Evolutionary conservation across 2,329 filamentous ascomycete genomes (phyloP).

Genomic region (Verticillium alfalfae): DNA sequence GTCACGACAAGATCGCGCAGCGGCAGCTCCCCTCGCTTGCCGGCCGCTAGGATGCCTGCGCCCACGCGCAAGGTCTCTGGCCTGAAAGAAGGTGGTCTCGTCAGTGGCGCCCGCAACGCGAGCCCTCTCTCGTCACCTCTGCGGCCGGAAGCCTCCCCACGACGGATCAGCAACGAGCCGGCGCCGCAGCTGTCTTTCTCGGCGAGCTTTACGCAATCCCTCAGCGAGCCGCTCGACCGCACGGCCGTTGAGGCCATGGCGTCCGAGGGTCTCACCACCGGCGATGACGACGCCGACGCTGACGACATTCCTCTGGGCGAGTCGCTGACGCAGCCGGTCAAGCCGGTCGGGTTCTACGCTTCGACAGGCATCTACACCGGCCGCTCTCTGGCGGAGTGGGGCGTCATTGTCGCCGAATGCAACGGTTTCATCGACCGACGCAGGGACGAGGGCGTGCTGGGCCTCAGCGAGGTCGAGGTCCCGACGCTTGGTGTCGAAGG

Average conservation of each 20-base stretch:
- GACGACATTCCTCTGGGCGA: constrained; percentile 13
- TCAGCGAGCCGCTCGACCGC: constrained; percentile 10
- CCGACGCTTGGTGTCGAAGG: constrained; percentile 34
- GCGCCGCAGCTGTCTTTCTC: constrained; percentile 13
- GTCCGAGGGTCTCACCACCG: not conserved
- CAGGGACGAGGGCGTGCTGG: constrained; percentile 65
- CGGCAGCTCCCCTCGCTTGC: constrained; percentile 29
- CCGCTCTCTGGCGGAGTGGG: constrained; percentile 74
- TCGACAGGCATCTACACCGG: constrained; percentile 58
- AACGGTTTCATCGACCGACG: constrained; percentile 77
- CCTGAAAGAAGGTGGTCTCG: constrained; percentile 35
- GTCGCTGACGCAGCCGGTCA: constrained; percentile 33
- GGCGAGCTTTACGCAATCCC: constrained; percentile 5
- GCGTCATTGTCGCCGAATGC: constrained; percentile 67
- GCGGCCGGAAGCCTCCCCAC: constrained; percentile 6
- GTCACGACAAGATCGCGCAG: constrained; percentile 38
- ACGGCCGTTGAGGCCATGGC: not conserved
- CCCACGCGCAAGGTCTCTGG: constrained; percentile 44
- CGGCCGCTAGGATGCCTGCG: constrained; percentile 30
- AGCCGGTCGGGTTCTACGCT: constrained; percentile 39
- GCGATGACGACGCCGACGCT: not conserved
- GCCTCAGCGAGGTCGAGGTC: constrained; percentile 61
- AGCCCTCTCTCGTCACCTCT: constrained; percentile 26
- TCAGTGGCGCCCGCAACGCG: constrained; percentile 47
- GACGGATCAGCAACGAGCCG: constrained; percentile 6